phyloP scores from a whole-genome alignment of 345 rosid genomes.

The Camelina neglecta region DNA sequence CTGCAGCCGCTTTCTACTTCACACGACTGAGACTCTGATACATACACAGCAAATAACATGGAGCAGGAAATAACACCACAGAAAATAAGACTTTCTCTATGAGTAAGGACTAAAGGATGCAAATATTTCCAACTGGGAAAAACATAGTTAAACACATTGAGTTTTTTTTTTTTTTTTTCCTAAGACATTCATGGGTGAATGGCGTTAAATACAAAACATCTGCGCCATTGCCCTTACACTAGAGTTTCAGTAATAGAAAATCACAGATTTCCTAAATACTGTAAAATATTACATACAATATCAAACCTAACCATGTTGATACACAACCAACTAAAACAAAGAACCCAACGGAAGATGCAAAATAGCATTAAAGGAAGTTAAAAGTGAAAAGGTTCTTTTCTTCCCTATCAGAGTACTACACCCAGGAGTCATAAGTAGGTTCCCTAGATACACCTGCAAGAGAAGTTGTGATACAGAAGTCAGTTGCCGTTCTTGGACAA shows the following conservation, averaged over 20 bases:
- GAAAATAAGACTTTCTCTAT: conserved; percentile 6
- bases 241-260: conserved; percentile 47
- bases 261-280: too few species aligned
- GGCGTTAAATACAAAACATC: conserved; percentile 58
- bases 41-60: conserved; percentile 6
- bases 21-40: conserved; percentile 26
- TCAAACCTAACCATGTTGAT: conserved; percentile 54
- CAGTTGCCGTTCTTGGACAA: background rate
- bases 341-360: conserved; percentile 35
- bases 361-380: conserved; percentile 36
- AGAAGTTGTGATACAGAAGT: conserved; percentile 5
- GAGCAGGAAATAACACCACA: background rate
- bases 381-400: conserved; percentile 39
- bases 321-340: conserved; percentile 45
- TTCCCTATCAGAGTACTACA: conserved; percentile 53
- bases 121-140: conserved; percentile 8
- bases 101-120: conserved; percentile 12
- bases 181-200: conserved; percentile 46
- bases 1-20: conserved; percentile 42
- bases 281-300: conserved; percentile 36
- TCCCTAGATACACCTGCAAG: conserved; percentile 57
- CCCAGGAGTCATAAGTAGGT: conserved; percentile 38
- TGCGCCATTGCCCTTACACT: conserved; percentile 48
- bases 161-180: conserved; percentile 3
- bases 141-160: conserved; percentile 30